A percentile compares a stretch with the other conserved stretches of the same genome.
These are phyloP conservation scores for Penicillium taxi DNA, from an alignment of 495 filamentous ascomycete species.

Conservation along the genomic window DNA sequence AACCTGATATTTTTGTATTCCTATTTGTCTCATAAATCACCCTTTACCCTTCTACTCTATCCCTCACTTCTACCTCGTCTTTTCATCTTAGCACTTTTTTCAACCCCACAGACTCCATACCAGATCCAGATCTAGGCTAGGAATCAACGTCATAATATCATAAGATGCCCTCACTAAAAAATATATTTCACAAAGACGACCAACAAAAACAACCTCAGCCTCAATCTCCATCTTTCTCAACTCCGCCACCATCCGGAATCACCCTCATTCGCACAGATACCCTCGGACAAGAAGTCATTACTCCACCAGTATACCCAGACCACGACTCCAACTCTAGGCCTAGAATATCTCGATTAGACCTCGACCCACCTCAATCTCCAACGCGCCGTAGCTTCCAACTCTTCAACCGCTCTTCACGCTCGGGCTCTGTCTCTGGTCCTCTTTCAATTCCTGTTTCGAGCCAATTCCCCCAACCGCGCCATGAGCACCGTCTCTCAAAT, in stretches of 20 bases:
- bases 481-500: conserved; percentile 54
- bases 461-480: conserved; percentile 23
- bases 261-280: conserved; percentile 82
- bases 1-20: too few species aligned
- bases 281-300: conserved; percentile 65
- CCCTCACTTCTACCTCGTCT: too few species aligned
- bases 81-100: too few species aligned
- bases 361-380: conserved; percentile 6
- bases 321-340: conserved; percentile 16
- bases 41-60: too few species aligned
- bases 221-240: conserved; percentile 4
- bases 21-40: too few species aligned
- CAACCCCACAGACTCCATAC: too few species aligned
- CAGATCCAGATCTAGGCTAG: too few species aligned
- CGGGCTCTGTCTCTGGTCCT: conserved; percentile 26
- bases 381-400: conserved; percentile 40
- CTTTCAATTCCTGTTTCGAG: too few species aligned
- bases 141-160: too few species aligned
- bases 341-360: background rate
- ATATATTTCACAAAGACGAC: conserved; percentile 65
- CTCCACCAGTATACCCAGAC: conserved; percentile 49
- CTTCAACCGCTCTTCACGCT: conserved; percentile 38
- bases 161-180: conserved; percentile 65
- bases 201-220: conserved; percentile 11
- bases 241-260: conserved; percentile 55